Conservation (phyloP, 148 eudicot genomes). For the Nepenthes mirabilis region DNA sequence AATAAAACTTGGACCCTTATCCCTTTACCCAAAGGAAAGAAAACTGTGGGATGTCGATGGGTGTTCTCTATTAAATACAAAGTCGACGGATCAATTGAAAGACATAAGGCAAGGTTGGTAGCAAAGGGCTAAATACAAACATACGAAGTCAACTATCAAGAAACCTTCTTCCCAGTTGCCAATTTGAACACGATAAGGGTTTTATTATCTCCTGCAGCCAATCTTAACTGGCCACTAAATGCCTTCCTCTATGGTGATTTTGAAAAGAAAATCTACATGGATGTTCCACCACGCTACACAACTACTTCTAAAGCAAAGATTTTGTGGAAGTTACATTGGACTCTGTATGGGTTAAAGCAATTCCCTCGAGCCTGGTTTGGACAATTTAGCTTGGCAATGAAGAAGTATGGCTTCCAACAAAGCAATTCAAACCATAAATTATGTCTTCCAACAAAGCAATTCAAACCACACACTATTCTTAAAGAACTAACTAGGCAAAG, state of each 20-base stretch:
- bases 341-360: not conserved
- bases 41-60: not conserved
- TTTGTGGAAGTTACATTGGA: not conserved
- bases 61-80: not conserved
- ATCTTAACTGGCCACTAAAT: not conserved
- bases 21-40: not conserved
- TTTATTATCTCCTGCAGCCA: not conserved
- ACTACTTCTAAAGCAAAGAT: not conserved
- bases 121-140: not conserved
- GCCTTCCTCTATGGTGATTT: no score
- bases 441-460: not conserved
- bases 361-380: not conserved
- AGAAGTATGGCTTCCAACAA: not conserved
- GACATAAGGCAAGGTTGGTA: constrained; percentile 2
- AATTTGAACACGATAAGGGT: not conserved
- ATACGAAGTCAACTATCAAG: not conserved
- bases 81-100: not conserved
- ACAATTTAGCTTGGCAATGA: not conserved
- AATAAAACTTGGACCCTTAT: not conserved
- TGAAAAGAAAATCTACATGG: not conserved
- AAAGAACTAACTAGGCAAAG: not conserved
- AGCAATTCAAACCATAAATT: not conserved
- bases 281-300: no score
- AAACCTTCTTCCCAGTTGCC: not conserved
- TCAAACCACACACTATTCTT: not conserved